These are phyloP conservation scores for Phanerochaete sordida DNA, from an alignment of 768 basidiomycete genomes.

Conservation along the genomic window DNA sequence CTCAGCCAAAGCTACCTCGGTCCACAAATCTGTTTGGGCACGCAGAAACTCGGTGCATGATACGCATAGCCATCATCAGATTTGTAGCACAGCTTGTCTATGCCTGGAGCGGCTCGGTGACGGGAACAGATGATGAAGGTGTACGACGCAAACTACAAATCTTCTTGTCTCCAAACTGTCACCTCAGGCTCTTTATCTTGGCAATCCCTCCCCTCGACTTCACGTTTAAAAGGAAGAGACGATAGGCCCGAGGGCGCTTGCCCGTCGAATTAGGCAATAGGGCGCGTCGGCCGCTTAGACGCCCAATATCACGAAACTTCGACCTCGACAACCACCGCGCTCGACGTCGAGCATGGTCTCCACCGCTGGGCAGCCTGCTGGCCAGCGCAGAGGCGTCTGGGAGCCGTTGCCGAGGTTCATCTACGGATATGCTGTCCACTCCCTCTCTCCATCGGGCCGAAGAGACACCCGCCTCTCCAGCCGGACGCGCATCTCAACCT, in stretches of 20 bases:
- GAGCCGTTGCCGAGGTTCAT: slow-evolving; percentile 69
- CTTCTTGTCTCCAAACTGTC: no score
- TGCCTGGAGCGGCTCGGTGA: no score
- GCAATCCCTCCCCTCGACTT: no score
- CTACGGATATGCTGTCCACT: slow-evolving; percentile 91
- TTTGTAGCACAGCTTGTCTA: no score
- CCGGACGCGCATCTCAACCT: slow-evolving; percentile 52
- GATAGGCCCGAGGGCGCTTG: not conserved
- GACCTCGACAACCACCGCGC: not conserved
- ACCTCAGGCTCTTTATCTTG: no score
- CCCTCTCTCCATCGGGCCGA: slow-evolving; percentile 64
- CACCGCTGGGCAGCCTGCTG: slow-evolving; percentile 1
- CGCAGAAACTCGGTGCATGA: no score
- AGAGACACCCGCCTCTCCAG: slow-evolving; percentile 65
- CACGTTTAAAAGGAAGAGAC: not conserved
- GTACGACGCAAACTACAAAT: no score
- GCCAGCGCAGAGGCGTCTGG: slow-evolving; percentile 43
- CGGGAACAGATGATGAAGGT: no score
- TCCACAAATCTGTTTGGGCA: slow-evolving; percentile 5
- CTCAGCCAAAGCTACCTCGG: not conserved
- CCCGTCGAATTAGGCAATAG: not conserved
- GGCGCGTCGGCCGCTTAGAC: not conserved
- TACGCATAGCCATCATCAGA: no score
- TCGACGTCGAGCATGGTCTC: slow-evolving; percentile 7
- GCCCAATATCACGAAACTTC: not conserved